These are phyloP conservation scores for Diutina siamensis DNA, from an alignment of 1,139 yeast genomes.

Conservation along the genomic window DNA sequence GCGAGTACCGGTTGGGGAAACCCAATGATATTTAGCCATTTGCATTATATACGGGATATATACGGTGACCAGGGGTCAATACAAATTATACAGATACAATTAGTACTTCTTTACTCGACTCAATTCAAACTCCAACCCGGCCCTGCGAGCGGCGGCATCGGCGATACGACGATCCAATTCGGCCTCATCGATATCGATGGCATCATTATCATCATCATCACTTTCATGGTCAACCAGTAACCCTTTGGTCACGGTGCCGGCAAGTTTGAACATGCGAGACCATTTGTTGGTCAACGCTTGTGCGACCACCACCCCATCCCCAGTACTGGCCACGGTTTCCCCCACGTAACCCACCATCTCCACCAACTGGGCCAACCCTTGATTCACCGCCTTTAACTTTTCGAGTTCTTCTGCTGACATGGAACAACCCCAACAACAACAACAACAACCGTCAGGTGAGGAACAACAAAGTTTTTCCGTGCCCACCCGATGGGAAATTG, in stretches of 20 bases:
- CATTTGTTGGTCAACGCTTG: constrained; percentile 1
- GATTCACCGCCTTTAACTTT: not conserved
- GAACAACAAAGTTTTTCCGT: constrained; percentile 12
- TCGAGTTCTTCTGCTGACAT: not conserved
- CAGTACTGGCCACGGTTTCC: not conserved
- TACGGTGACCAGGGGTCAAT: too few relatives aligned
- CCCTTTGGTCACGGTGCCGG: not conserved
- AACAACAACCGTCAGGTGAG: not conserved
- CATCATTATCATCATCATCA: not conserved
- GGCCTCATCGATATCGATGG: not conserved
- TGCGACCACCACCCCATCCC: constrained; percentile 4
- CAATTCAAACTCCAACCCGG: not conserved
- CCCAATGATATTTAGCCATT: too few relatives aligned
- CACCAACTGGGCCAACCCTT: not conserved
- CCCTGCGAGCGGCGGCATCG: not conserved
- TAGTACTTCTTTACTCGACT: not conserved
- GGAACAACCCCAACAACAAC: not conserved
- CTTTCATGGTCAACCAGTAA: not conserved
- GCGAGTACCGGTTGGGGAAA: too few relatives aligned
- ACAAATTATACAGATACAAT: too few relatives aligned
- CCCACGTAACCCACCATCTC: too few relatives aligned
- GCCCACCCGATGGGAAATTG: constrained; percentile 75
- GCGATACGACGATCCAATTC: not conserved
- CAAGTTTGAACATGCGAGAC: constrained; percentile 1
- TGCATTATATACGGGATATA: too few relatives aligned